Evolutionary conservation across 768 basidiomycete species (phyloP).

Genomic region (Suillus clintonianus): DNA sequence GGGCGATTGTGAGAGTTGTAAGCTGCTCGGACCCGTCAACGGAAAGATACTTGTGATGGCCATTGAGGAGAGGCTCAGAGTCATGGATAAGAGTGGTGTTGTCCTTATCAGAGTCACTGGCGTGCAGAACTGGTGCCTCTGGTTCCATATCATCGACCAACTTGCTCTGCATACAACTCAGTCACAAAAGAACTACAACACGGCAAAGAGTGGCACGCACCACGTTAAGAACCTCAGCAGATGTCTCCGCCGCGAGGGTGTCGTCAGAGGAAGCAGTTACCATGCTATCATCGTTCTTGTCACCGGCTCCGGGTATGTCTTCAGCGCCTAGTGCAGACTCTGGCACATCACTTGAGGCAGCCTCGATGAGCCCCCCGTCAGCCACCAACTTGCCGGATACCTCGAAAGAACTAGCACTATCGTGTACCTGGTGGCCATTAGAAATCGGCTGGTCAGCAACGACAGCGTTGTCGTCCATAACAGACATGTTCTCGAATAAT

Average conservation of each 20-base stretch:
- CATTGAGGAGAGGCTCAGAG: not conserved
- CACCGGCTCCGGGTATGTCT: not conserved
- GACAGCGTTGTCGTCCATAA: not conserved
- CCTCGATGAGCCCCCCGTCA: not conserved
- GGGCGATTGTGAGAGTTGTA: not conserved
- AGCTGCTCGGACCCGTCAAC: not conserved
- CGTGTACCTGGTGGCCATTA: constrained; percentile 1
- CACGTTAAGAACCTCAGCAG: not conserved
- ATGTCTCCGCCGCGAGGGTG: not conserved
- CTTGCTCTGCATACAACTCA: constrained; percentile 1
- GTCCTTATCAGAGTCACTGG: constrained; percentile 1
- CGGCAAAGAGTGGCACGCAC: not conserved
- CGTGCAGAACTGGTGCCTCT: not conserved
- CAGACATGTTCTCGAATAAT: constrained; percentile 9
- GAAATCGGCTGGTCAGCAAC: constrained; percentile 9
- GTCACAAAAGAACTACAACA: not conserved
- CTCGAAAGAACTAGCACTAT: not conserved
- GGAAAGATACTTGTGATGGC: not conserved
- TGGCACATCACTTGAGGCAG: not conserved
- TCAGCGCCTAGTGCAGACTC: not conserved
- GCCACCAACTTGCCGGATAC: not conserved
- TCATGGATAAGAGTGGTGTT: not conserved
- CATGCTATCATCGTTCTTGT: not conserved
- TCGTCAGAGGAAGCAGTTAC: not conserved
- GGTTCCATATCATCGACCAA: not conserved